These are phyloP conservation scores for Asparagopsis taxiformis DNA, from an alignment of 31 red algal species.

Conservation along the genomic window DNA sequence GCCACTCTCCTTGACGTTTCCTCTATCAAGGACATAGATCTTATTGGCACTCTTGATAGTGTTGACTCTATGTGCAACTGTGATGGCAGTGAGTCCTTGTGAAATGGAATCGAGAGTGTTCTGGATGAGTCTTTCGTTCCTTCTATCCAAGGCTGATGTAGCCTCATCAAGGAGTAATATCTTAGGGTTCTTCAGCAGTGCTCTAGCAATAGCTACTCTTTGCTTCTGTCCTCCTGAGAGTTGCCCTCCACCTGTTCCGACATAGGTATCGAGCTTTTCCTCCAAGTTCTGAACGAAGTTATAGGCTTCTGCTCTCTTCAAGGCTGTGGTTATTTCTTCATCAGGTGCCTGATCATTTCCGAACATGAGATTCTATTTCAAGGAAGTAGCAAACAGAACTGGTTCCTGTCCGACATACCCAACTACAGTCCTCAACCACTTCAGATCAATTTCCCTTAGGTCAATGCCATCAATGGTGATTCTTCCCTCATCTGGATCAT, in stretches of 20 bases:
- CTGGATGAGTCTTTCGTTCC: too few species aligned
- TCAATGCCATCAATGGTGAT: constrained; percentile 74
- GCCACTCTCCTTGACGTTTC: too few species aligned
- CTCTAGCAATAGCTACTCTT: constrained; percentile 1
- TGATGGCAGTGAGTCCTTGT: too few species aligned
- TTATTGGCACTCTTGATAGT: too few species aligned
- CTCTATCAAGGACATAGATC: too few species aligned
- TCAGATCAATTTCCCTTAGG: constrained; percentile 60
- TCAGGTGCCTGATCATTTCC: too few species aligned
- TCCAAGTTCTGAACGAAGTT: not conserved
- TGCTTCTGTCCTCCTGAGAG: not conserved
- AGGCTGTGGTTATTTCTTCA: too few species aligned
- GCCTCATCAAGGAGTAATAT: not conserved
- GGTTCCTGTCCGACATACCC: constrained; percentile 91
- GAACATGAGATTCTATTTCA: too few species aligned
- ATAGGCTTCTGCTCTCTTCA: not conserved
- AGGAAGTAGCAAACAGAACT: too few species aligned
- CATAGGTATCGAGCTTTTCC: not conserved
- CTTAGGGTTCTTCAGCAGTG: not conserved
- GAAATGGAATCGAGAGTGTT: too few species aligned
- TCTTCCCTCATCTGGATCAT: constrained; percentile 73
- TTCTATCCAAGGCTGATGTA: too few species aligned
- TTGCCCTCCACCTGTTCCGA: not conserved
- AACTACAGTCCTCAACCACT: constrained; percentile 76
- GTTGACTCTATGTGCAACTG: too few species aligned